phyloP scores from a whole-genome alignment of 495 filamentous ascomycete genomes.

The Neurospora tetrasperma region DNA sequence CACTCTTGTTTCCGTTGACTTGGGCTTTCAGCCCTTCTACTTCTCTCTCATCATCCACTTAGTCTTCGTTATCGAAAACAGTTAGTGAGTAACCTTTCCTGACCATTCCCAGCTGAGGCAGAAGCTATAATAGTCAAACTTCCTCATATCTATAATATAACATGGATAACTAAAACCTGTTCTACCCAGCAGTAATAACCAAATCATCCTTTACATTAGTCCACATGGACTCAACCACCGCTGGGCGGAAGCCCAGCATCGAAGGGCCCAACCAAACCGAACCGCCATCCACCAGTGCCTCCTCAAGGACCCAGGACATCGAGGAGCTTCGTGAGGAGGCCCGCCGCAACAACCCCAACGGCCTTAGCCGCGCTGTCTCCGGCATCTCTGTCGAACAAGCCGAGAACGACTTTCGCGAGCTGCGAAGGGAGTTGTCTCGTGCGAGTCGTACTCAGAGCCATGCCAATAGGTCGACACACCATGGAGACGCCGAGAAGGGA shows the following conservation, averaged over 20 bases:
- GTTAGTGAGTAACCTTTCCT: background rate
- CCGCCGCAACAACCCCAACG: constrained; percentile 41
- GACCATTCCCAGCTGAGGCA: background rate
- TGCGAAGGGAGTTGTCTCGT: constrained; percentile 61
- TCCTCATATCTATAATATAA: background rate
- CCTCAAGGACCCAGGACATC: constrained; percentile 26
- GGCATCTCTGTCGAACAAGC: constrained; percentile 64
- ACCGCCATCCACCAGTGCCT: constrained; percentile 25
- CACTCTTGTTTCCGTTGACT: background rate
- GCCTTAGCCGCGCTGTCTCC: constrained; percentile 29
- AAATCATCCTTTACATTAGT: background rate
- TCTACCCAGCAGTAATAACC: background rate
- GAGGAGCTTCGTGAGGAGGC: constrained; percentile 37
- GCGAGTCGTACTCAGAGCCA: constrained; percentile 30
- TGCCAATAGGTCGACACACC: constrained; percentile 12
- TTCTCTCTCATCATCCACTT: background rate
- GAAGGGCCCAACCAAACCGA: background rate
- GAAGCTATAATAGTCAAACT: background rate
- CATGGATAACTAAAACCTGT: background rate
- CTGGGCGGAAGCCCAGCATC: background rate
- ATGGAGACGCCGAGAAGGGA: constrained; percentile 34
- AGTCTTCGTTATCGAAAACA: background rate
- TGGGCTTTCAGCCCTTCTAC: background rate
- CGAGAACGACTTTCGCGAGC: constrained; percentile 65
- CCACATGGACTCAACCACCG: background rate